phyloP scores from a whole-genome alignment of 768 basidiomycete species.

The Strobilomyces confusus region DNA sequence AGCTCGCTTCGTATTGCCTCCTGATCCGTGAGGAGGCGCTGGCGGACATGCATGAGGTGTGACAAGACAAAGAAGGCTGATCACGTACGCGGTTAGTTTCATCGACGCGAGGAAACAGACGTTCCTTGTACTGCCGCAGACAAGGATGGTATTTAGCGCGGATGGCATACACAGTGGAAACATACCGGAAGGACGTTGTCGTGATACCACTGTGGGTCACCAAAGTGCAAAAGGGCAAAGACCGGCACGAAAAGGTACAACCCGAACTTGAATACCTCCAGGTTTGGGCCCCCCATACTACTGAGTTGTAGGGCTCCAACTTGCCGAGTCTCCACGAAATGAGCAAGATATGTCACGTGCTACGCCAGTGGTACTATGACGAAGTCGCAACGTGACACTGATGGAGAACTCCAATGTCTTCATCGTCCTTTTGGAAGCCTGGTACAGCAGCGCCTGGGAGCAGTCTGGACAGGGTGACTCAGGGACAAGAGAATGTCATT shows the following conservation, averaged over 20 bases:
- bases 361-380: no score
- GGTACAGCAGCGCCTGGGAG: slow-evolving; percentile 83
- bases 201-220: slow-evolving; percentile 85
- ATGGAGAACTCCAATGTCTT: slow-evolving; percentile 34
- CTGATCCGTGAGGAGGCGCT: slow-evolving; percentile 67
- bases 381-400: no score
- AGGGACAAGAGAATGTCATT: slow-evolving; percentile 68
- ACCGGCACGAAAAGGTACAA: slow-evolving; percentile 85
- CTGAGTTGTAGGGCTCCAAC: no score
- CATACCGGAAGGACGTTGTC: slow-evolving; percentile 72
- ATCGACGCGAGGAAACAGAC: slow-evolving; percentile 62
- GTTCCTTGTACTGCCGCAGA: slow-evolving; percentile 61
- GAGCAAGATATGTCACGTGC: no score
- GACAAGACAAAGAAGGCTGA: background rate
- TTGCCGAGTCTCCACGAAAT: no score
- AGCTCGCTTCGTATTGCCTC: slow-evolving; percentile 63
- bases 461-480: slow-evolving; percentile 77
- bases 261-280: slow-evolving; percentile 88
- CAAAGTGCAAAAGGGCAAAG: slow-evolving; percentile 75
- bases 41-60: slow-evolving; percentile 9
- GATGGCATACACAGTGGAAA: background rate
- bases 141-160: background rate
- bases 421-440: slow-evolving; percentile 85
- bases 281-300: slow-evolving; percentile 77
- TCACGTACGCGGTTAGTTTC: slow-evolving; percentile 47